These are phyloP conservation scores for Glonium stellatum DNA, from an alignment of 495 filamentous ascomycete genomes.

Conservation along the genomic window DNA sequence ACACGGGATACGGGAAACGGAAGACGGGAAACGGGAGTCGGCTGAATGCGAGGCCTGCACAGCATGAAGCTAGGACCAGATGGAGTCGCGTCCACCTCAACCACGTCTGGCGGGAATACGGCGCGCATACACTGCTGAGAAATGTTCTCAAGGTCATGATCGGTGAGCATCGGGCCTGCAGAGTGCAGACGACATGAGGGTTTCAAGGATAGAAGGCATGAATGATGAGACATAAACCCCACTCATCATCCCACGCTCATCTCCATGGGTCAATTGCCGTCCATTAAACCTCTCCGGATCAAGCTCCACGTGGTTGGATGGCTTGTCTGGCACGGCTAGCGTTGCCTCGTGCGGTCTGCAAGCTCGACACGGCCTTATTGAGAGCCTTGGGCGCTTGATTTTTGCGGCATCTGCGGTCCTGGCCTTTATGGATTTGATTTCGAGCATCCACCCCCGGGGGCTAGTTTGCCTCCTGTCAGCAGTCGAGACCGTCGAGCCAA, in stretches of 20 bases:
- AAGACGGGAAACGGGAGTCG: too few relatives aligned
- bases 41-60: too few relatives aligned
- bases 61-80: background rate
- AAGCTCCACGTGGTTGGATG: background rate
- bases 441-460: background rate
- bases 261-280: background rate
- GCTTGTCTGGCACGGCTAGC: background rate
- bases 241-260: slow-evolving; percentile 3
- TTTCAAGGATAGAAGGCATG: slow-evolving; percentile 1
- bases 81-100: background rate
- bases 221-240: slow-evolving; percentile 1
- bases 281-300: background rate
- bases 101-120: background rate
- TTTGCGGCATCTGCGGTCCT: slow-evolving; percentile 4
- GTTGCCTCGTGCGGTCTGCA: background rate
- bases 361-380: background rate
- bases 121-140: background rate
- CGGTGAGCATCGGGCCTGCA: background rate
- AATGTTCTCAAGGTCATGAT: background rate
- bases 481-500: background rate
- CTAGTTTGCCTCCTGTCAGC: background rate
- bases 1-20: too few relatives aligned
- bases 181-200: background rate
- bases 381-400: background rate
- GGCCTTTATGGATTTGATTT: background rate